Base-by-base conservation (phyloP, 2,329 filamentous ascomycete genomes). In the Claviceps sp. region DNA sequence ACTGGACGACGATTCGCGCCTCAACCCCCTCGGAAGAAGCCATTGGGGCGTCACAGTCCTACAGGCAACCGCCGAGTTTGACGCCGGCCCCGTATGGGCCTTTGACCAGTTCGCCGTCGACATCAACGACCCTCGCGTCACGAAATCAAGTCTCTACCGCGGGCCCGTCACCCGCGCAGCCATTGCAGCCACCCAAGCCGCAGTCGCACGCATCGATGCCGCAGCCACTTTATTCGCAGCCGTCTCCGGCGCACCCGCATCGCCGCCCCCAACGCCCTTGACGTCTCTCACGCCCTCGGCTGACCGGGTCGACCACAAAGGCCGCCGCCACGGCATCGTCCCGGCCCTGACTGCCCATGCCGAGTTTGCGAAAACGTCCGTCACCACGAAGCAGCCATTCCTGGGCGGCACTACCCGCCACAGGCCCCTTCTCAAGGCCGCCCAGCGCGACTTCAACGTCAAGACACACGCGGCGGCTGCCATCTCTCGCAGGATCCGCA, bases 51-150 rank as follows among this genome's bases (percentile, higher is more conserved):
- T 71, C 9, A 70, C 69, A 3, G 63, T 70, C 18, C 57, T 65
- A 6, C 63, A 71, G 55, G 69, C 69, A 9, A 67, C 66, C 18
- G 67, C 66, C 50, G 60, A 69, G 45, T 67, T 71, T 51, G 69
- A 72, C 50, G 67, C 66, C n/a, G 69, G 69, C 6, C 69, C 68
- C 0, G 67, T 72, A 7, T 72, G 69, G 69, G 68, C 68, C 1
- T 72, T 66, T 52, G 67, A 72, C 40, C 69, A 71, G 53, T 71
- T 71, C 54, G 56, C 61, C 5, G 58, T 71, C 52, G 57, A 70
- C 57, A 70, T 72, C 50, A 67, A 71, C 54, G 65, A 68, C 37
- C 56, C 61, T 5, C 58, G 60, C 18, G 54, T 70, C 37, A 72
- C 67, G 34, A 72, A 72, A 51, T 70, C 69, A 1, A 65, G 62